Percentiles rank a stretch among this genome's conserved stretches.
phyloP scores from a whole-genome alignment of 2,329 filamentous ascomycete genomes.

The Trichothecium sympodiale region DNA sequence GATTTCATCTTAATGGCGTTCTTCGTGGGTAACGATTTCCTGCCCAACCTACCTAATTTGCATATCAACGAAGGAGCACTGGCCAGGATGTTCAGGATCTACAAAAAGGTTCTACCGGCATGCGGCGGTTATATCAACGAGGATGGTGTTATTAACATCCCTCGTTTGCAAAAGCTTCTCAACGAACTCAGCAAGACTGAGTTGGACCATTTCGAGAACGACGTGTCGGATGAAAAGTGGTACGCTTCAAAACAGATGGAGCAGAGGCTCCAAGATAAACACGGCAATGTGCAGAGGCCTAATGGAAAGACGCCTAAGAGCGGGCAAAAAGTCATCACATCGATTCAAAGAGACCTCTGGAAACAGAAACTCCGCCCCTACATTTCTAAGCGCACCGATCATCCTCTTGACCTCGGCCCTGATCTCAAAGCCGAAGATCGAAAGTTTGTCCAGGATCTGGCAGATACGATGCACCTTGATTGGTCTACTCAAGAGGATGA shows the following conservation, averaged over 20 bases:
- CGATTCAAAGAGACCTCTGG: constrained; percentile 73
- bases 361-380: constrained; percentile 70
- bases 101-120: constrained; percentile 80
- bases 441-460: constrained; percentile 84
- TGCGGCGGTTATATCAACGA: constrained; percentile 96
- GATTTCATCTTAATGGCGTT: constrained; percentile 99
- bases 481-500: constrained; percentile 49
- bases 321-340: constrained; percentile 59
- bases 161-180: constrained; percentile 65
- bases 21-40: constrained; percentile 98
- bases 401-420: constrained; percentile 62
- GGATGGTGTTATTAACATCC: constrained; percentile 79
- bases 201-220: constrained; percentile 83
- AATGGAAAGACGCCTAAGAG: constrained; percentile 42
- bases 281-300: constrained; percentile 32
- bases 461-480: constrained; percentile 46
- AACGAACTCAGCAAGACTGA: constrained; percentile 83
- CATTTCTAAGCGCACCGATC: constrained; percentile 55
- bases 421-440: constrained; percentile 73
- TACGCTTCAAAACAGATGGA: constrained; percentile 75
- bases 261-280: constrained; percentile 48
- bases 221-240: constrained; percentile 83
- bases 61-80: constrained; percentile 98
- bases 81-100: constrained; percentile 93
- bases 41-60: constrained; percentile 88